Evolutionary conservation across 2,329 filamentous ascomycete species (phyloP).

Genomic region (Blastomyces silverae): DNA sequence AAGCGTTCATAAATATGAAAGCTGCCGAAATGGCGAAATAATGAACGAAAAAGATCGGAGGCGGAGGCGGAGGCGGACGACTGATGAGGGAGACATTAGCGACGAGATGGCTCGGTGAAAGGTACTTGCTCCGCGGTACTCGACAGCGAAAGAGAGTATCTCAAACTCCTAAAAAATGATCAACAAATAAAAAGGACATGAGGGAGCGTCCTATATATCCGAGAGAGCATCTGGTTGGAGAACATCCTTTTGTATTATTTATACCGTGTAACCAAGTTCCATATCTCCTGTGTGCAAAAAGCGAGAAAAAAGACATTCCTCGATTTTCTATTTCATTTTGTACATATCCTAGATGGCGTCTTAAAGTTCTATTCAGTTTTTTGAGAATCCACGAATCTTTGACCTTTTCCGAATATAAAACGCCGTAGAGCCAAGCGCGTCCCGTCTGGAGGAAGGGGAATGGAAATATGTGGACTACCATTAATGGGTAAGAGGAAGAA

Average conservation of each 20-base stretch:
- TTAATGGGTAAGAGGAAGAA: background rate
- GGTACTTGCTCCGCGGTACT: background rate
- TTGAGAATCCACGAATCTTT: background rate
- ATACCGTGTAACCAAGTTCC: slow-evolving; percentile 34
- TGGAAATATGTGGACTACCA: background rate
- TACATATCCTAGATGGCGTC: slow-evolving; percentile 23
- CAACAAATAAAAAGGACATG: background rate
- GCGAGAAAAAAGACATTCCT: slow-evolving; percentile 25
- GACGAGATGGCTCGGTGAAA: background rate
- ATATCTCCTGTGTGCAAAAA: slow-evolving; percentile 38
- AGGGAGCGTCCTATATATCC: background rate
- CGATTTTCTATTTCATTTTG: slow-evolving; percentile 36
- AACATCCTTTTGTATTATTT: slow-evolving; percentile 34
- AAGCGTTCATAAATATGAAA: slow-evolving; percentile 68
- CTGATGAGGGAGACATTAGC: background rate
- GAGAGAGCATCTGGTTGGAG: slow-evolving; percentile 19
- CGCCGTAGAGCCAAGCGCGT: background rate
- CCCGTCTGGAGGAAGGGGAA: background rate
- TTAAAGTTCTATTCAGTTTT: slow-evolving; percentile 10
- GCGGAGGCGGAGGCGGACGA: slow-evolving; percentile 27
- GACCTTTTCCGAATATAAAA: background rate
- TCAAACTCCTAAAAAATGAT: background rate
- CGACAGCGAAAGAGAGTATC: background rate
- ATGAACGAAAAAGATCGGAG: slow-evolving; percentile 24
- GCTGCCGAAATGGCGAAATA: slow-evolving; percentile 38